A percentile compares a stretch with the other conserved stretches of the same genome.
Conservation (phyloP, 2,329 filamentous ascomycete species). For the Trichophyton schoenleinii region DNA sequence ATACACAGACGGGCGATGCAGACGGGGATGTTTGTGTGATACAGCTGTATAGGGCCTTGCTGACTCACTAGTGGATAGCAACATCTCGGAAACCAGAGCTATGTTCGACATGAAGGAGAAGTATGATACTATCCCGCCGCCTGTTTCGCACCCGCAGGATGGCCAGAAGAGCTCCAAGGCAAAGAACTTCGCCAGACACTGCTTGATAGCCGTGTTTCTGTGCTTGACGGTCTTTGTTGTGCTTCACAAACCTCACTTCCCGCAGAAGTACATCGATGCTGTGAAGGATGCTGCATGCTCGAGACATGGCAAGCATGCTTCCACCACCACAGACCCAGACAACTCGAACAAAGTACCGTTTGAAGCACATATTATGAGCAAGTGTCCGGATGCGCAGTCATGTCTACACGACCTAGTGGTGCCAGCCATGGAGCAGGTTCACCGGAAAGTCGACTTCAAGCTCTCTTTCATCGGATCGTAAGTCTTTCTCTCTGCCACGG, state of each 20-base stretch:
- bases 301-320: neutral
- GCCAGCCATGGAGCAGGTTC: slow-evolving; percentile 70
- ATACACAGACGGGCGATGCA: too few relatives aligned
- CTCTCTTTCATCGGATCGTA: slow-evolving; percentile 81
- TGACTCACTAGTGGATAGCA: neutral
- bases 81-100: neutral
- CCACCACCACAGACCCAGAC: neutral
- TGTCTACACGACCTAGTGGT: slow-evolving; percentile 71
- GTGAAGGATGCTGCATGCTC: slow-evolving; percentile 5
- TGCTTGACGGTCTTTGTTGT: slow-evolving; percentile 10
- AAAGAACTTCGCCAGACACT: slow-evolving; percentile 9
- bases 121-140: slow-evolving; percentile 2
- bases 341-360: slow-evolving; percentile 48
- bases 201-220: slow-evolving; percentile 11
- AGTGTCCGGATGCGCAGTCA: slow-evolving; percentile 82
- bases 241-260: slow-evolving; percentile 5
- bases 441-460: slow-evolving; percentile 78
- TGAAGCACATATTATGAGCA: slow-evolving; percentile 93
- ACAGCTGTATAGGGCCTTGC: neutral
- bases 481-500: neutral
- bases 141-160: slow-evolving; percentile 6
- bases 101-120: neutral
- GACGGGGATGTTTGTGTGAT: neutral
- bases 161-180: slow-evolving; percentile 2
- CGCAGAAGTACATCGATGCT: slow-evolving; percentile 2